These are phyloP conservation scores for Mortierella sp. DNA, from an alignment of 371 early-diverging fungal species.

Conservation along the genomic window DNA sequence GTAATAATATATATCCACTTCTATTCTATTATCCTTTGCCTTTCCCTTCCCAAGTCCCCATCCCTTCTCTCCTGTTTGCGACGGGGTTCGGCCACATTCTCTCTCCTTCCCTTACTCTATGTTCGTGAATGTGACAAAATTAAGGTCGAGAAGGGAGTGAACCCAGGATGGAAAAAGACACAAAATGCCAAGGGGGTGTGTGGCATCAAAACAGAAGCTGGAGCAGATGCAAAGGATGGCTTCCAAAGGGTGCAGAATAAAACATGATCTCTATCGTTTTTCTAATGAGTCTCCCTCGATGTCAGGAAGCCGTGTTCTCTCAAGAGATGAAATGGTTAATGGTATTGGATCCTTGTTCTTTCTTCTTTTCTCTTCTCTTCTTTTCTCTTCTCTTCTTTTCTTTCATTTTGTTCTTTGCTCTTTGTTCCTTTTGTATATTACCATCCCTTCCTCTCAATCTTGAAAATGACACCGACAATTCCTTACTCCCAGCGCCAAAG, in stretches of 20 bases:
- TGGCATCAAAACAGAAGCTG: neutral
- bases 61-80: neutral
- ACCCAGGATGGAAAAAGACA: neutral
- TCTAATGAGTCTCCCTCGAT: neutral
- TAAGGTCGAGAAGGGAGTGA: neutral
- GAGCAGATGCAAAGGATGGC: neutral
- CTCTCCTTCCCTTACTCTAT: neutral
- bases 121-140: too few species aligned
- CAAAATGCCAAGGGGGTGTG: neutral
- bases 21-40: neutral
- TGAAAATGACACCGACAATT: too few species aligned
- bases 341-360: neutral
- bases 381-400: neutral
- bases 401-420: neutral
- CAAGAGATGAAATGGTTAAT: too few species aligned
- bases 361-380: neutral
- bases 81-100: neutral
- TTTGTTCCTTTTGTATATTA: neutral
- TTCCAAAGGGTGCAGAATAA: neutral
- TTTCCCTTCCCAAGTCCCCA: neutral
- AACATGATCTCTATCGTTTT: neutral
- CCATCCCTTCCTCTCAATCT: neutral
- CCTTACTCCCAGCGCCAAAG: neutral
- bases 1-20: too few species aligned
- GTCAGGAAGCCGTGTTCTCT: slow-evolving; percentile 11